phyloP scores from a whole-genome alignment of 139 green algal species.

The Chlamydomonas eustigma region DNA sequence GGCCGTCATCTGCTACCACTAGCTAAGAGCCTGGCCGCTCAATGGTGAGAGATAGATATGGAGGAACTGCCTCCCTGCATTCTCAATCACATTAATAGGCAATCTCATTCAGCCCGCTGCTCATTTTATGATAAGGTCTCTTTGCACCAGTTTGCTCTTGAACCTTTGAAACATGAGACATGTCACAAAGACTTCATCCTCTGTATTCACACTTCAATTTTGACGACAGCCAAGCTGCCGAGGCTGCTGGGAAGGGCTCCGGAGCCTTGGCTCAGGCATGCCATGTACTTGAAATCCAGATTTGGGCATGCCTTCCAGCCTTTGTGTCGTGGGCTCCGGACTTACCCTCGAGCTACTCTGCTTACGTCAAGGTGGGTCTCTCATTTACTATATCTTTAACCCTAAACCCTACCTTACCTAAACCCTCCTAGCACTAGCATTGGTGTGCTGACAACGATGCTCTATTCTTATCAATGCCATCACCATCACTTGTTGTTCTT shows the following conservation, averaged over 20 bases:
- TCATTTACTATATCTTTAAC: neutral
- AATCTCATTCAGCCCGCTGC: no score
- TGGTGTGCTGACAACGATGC: no score
- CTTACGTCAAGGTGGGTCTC: conserved; percentile 1
- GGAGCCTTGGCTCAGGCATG: conserved; percentile 29
- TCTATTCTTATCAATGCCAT: no score
- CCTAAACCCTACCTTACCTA: neutral
- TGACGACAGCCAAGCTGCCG: neutral
- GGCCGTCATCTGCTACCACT: conserved; percentile 31
- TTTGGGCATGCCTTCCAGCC: conserved; percentile 80
- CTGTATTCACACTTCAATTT: neutral
- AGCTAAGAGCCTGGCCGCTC: neutral
- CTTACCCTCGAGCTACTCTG: conserved; percentile 26
- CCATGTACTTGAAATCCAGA: conserved; percentile 62
- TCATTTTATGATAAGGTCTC: no score
- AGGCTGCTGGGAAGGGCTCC: neutral
- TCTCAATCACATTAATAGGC: no score
- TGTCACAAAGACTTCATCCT: no score
- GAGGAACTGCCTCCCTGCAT: no score
- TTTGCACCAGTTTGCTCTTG: no score
- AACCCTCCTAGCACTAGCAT: no score
- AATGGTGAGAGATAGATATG: neutral
- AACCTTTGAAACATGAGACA: no score
- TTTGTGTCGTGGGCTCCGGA: conserved; percentile 79
- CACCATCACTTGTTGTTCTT: no score